phyloP scores from a whole-genome alignment of 768 basidiomycete genomes.

The Filobasidium floriforme region DNA sequence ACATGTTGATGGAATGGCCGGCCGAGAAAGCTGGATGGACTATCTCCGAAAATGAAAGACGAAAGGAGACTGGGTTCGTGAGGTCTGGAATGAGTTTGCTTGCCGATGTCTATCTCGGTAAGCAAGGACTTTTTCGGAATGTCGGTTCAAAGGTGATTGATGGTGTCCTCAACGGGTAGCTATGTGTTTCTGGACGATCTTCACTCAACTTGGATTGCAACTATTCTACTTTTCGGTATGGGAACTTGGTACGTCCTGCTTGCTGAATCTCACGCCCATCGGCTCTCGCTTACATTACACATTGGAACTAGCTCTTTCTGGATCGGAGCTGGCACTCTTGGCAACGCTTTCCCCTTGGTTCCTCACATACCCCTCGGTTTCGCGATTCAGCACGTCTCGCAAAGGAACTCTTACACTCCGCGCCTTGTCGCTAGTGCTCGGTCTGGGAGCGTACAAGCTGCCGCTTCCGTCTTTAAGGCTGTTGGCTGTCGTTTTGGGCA shows the following conservation, averaged over 20 bases:
- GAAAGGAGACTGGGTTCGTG: not conserved
- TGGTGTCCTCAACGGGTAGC: constrained; percentile 16
- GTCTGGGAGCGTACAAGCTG: constrained; percentile 54
- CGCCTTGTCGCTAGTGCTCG: constrained; percentile 48
- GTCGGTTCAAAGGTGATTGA: not conserved
- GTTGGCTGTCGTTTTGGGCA: constrained; percentile 55
- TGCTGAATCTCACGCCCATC: not conserved
- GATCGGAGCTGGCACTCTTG: constrained; percentile 68
- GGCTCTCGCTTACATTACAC: constrained; percentile 2
- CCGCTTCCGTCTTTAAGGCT: constrained; percentile 48
- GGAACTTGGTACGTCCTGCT: constrained; percentile 57
- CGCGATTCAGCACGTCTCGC: constrained; percentile 50
- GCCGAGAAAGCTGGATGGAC: constrained; percentile 13
- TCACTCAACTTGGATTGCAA: constrained; percentile 68
- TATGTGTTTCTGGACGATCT: constrained; percentile 63
- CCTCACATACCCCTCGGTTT: constrained; percentile 51
- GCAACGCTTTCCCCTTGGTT: constrained; percentile 63
- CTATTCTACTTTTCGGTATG: constrained; percentile 90
- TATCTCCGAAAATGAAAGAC: not conserved
- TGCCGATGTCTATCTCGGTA: constrained; percentile 41
- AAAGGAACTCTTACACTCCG: constrained; percentile 53
- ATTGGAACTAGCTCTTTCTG: constrained; percentile 51
- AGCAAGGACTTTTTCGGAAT: not conserved
- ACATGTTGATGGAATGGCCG: constrained; percentile 12
- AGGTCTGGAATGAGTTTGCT: constrained; percentile 25